Conservation (phyloP, 2,329 filamentous ascomycete genomes). For the Bisporella sp. region DNA sequence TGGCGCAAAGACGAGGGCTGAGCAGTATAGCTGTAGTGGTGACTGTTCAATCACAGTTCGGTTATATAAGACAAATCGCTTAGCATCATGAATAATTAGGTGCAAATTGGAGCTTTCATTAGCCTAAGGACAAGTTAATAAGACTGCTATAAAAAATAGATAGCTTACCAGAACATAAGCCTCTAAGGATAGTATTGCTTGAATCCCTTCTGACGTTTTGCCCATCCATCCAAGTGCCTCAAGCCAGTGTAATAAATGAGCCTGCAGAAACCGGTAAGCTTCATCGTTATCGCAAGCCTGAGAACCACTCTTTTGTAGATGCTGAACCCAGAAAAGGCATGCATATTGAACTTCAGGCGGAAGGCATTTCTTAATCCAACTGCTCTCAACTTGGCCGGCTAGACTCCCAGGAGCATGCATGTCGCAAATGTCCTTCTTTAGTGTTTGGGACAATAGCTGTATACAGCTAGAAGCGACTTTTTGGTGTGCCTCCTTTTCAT, state of each 20-base stretch:
- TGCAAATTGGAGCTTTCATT: background rate
- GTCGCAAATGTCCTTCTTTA: constrained; percentile 20
- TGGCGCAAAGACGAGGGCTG: constrained; percentile 25
- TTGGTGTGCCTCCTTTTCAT: constrained; percentile 25
- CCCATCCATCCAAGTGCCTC: constrained; percentile 15
- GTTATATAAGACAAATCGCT: background rate
- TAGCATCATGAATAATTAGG: background rate
- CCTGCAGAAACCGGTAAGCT: constrained; percentile 20
- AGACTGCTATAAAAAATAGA: background rate
- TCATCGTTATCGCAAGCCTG: background rate
- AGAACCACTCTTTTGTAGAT: constrained; percentile 20
- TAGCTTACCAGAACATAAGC: background rate
- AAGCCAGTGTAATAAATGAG: constrained; percentile 30
- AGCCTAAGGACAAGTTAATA: background rate
- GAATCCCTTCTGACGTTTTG: background rate
- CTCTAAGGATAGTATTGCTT: background rate
- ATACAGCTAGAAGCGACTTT: constrained; percentile 24
- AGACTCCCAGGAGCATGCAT: constrained; percentile 12
- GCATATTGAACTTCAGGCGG: constrained; percentile 4
- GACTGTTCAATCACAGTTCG: constrained; percentile 12
- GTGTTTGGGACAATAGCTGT: constrained; percentile 22
- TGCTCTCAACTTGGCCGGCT: constrained; percentile 9
- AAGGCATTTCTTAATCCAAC: constrained; percentile 20
- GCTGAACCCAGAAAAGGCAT: constrained; percentile 2
- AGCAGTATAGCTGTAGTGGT: constrained; percentile 28